These are phyloP conservation scores for Telopea speciosissima DNA, from an alignment of 177 flowering plant genomes.

Conservation along the genomic window DNA sequence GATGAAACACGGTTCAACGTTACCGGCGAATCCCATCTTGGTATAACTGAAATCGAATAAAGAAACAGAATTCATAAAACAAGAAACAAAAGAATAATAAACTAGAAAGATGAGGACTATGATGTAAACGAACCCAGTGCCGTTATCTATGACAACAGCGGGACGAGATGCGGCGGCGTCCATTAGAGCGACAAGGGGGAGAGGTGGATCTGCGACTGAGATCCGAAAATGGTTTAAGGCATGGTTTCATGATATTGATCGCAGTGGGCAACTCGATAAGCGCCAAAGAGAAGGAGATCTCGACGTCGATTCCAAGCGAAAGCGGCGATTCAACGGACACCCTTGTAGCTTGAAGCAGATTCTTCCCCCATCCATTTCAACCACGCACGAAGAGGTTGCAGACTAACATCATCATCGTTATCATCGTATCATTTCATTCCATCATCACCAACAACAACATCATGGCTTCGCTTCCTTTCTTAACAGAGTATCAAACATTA, in stretches of 20 bases:
- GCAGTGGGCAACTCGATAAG: constrained; percentile 19
- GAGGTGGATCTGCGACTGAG: constrained; percentile 49
- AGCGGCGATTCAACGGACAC: constrained; percentile 31
- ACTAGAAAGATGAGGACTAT: not conserved
- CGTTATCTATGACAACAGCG: constrained; percentile 95
- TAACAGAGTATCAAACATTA: not conserved
- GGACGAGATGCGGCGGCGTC: constrained; percentile 85
- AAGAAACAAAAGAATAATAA: not conserved
- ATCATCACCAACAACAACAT: too few species aligned
- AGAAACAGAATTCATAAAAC: not conserved
- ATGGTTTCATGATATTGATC: constrained; percentile 39
- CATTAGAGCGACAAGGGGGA: constrained; percentile 33
- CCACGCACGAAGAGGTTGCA: not conserved
- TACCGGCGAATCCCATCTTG: constrained; percentile 98
- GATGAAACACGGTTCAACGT: constrained; percentile 90
- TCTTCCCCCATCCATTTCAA: constrained; percentile 33
- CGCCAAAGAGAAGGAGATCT: constrained; percentile 11
- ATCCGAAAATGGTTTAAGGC: constrained; percentile 30
- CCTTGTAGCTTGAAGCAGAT: constrained; percentile 6
- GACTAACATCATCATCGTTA: not conserved
- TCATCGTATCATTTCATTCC: too few species aligned
- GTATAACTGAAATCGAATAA: constrained; percentile 51
- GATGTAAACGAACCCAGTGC: constrained; percentile 54
- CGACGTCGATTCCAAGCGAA: constrained; percentile 38
- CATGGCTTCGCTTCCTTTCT: constrained; percentile 1